Evolutionary conservation across 2,329 filamentous ascomycete species (phyloP), one percentile per base, ranked within the genome.

Genomic region (Aspergillus fischeri): DNA sequence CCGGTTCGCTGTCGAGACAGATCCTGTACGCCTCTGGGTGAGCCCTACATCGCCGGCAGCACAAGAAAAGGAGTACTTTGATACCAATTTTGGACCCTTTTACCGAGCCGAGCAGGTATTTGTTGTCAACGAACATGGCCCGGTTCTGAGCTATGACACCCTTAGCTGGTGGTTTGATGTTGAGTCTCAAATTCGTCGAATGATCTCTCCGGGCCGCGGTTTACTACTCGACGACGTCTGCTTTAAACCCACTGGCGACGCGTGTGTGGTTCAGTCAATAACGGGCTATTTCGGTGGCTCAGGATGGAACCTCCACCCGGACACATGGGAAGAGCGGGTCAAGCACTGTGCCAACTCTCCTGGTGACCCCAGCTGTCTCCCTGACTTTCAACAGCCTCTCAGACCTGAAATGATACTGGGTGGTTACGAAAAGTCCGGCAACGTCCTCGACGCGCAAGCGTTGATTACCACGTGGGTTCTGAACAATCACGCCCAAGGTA

Each of bases 11-110:
- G 81, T 99, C 38, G 94, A 97, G 73, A 90, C 82, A 24, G 89
- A 97, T 60, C 94, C 94, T 5, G 94, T 95, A 10, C 86, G 90
- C 50, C 79, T 99, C 8, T 99, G 94, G 94, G 94, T 99, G n/a
- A 92, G 93, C 66, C 94, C 94, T 7, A 89, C 89, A 8, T 97
- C 94, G 3, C 85, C 87, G 51, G 93, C 95, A 21, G 94, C 94
- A 0, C 84, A 91, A 70, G 93, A 99, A 72, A 99, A 99, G 77
- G 83, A 83, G 1, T 99, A 95, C 71, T 99, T 97, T 63, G 95
- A 99, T 70, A 73, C 84, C 38, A 92, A 91, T 65, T 99, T 99
- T 71, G 95, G 94, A 0, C 92, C 93, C 0, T 99, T 99, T 70
- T 99, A 94, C 75, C 89, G 94, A 44, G 89, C 92, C 0, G 90